A percentile compares a stretch with the other conserved stretches of the same genome.
Evolutionary conservation across 352 stramenopile species (phyloP).

Genomic region (Salisapilia sapeloensis): DNA sequence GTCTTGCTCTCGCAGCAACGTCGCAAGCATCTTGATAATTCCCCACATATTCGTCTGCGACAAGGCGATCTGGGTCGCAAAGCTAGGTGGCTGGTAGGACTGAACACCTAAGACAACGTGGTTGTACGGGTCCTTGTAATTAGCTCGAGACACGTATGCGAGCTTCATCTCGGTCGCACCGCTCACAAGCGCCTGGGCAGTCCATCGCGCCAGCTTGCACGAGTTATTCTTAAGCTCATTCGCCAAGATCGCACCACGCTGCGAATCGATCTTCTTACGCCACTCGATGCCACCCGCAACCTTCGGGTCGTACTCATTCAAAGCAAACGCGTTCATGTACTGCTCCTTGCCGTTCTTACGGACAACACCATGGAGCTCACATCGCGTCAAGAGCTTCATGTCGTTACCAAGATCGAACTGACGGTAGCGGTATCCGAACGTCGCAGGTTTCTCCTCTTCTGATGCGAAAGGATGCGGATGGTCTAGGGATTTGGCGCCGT

Average conservation of each 20-base stretch:
- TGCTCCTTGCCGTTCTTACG: constrained; percentile 77
- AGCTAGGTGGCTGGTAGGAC: constrained; percentile 93
- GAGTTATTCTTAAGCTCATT: constrained; percentile 99
- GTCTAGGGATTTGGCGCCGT: constrained; percentile 35
- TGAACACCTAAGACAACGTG: constrained; percentile 93
- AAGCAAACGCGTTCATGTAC: constrained; percentile 89
- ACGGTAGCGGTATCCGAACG: constrained; percentile 93
- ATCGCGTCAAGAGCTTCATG: constrained; percentile 85
- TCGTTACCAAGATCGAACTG: constrained; percentile 88
- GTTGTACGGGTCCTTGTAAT: constrained; percentile 90
- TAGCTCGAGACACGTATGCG: constrained; percentile 90
- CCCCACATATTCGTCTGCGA: constrained; percentile 98
- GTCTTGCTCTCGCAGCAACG: constrained; percentile 87
- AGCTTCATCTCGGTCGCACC: constrained; percentile 97
- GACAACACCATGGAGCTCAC: constrained; percentile 88
- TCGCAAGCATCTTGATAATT: constrained; percentile 87
- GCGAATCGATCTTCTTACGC: constrained; percentile 95
- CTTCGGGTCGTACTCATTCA: constrained; percentile 97
- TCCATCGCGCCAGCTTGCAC: constrained; percentile 97
- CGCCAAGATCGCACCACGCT: constrained; percentile 91
- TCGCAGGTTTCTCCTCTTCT: constrained; percentile 86
- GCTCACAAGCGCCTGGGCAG: constrained; percentile 89
- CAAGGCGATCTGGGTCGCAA: constrained; percentile 94
- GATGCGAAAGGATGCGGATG: constrained; percentile 90
- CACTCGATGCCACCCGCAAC: constrained; percentile 78